Base-by-base conservation (phyloP, 352 stramenopile species). In the Phytopythium litorale region DNA sequence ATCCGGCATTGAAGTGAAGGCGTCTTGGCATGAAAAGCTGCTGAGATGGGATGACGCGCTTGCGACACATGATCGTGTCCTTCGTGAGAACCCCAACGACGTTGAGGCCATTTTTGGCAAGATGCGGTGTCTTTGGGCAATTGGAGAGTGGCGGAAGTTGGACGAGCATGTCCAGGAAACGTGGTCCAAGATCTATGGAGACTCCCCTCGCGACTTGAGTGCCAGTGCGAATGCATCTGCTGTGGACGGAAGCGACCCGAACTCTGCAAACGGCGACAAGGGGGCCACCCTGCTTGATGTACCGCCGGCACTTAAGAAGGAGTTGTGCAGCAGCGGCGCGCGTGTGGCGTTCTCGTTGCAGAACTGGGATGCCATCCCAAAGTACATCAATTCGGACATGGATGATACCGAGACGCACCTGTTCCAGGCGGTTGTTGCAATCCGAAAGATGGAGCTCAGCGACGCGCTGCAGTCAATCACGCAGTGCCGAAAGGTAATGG, bases 11-110 rank as follows among this genome's bases (percentile, higher is more conserved):
- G 81, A 92, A 70, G 87, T 97, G 33, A 97, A 97, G 68, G 97
- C 99, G 48, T 96, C 91, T 11, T 99, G 97, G 97, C 88, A 99
- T 53, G 97, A 98, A 60, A 99, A 99, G 74, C 81, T 99, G 35
- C 84, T 98, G 45, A 89, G 88, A n/a, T 99, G 97, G 97, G 86
- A 97, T 25, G 97, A 99, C 67, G 98, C 97, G 15, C 73, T 99
- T 23, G 66, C 75, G 55, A 94, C 98, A 9, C 98, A 99, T 71
- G 92, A 99, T 62, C 76, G 91, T 25, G 80, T 94, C 37, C 60
- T 96, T 0, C 65, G 63, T 25, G 71, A 80, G 7, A 56, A 89
- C 7, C 81, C 83, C 2, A 80, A 88, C 57, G 94, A 99, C 69
- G 89, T 98, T n/a, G 91, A 98, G 70, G 88, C 96, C 18, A 96